Base-by-base conservation (phyloP, 345 rosid genomes). In the Odontarrhena argentea region DNA sequence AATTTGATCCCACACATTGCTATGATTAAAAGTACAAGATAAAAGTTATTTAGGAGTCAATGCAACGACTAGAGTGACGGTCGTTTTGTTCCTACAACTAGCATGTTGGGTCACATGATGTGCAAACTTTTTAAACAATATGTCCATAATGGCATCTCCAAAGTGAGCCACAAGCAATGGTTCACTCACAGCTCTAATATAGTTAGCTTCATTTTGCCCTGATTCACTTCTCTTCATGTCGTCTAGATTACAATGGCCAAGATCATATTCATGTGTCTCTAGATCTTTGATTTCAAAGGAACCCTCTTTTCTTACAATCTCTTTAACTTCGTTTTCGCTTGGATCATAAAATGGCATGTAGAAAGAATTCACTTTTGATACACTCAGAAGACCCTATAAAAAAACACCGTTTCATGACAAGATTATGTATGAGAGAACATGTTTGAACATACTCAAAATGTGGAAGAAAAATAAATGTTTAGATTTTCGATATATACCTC, bases 361-460 rank as follows among this genome's bases (percentile, higher is more conserved):
- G 73, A 80, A 83, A 3, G 82, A 69, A 41, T 71, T 73, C 59
- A 78, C 37, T n/a, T 76, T 68, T 0, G 13, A 58, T 15, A 68
- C 79, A 60, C 76, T 73, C 26, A 80, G 62, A 12, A 30, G 14
- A 24, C 83, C 87, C 82, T 80, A n/a, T 32, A 14, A 12, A 61
- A 14, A 4, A 12, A 61, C 0, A 14, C 12, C 2, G 12, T 8
- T 7, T 38, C 47, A 58, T 40, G 37, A 25, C 24, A 43, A 44
- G n/a, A 28, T 38, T 11, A 28, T 28, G 22, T 7, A 46, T 22
- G 18, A 14, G 45, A 65, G 32, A 6, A n/a, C 11, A 58, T 18
- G 22, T 18, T 18, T 18, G 22, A 18, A 18, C 13, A 42, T 49
- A 48, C 11, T 41, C 1, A 34, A 43, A 24, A 50, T 49, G 59